These are phyloP conservation scores for Begonia masoniana DNA, from an alignment of 306 rosid species.

Conservation along the genomic window DNA sequence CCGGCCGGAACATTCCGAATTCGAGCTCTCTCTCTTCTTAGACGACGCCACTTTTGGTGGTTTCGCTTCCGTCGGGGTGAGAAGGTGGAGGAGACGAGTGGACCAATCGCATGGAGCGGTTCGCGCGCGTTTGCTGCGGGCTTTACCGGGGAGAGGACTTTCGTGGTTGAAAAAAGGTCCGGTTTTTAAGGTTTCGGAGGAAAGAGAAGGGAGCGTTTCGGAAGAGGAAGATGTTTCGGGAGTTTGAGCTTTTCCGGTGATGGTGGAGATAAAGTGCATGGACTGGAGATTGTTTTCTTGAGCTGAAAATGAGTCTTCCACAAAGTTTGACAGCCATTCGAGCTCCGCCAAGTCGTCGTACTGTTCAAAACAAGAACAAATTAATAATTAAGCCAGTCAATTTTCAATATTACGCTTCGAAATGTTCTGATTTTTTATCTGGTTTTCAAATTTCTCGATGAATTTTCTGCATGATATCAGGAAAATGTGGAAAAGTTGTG, in stretches of 20 bases:
- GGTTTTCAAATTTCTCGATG: too few species aligned
- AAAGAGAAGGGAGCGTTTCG: conserved; percentile 26
- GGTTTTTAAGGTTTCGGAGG: conserved; percentile 17
- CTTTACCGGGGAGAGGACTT: conserved; percentile 81
- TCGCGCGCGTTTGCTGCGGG: conserved; percentile 93
- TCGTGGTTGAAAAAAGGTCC: conserved; percentile 50
- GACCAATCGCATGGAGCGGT: conserved; percentile 95
- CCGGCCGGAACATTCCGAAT: conserved; percentile 24
- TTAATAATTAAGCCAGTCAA: neutral
- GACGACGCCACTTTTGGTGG: conserved; percentile 3
- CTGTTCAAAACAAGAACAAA: conserved; percentile 25
- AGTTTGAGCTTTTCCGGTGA: conserved; percentile 34
- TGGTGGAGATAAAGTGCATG: conserved; percentile 39
- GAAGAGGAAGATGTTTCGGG: conserved; percentile 80
- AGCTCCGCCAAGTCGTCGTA: conserved; percentile 79
- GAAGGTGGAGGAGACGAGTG: conserved; percentile 78
- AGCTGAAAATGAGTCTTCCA: conserved; percentile 79
- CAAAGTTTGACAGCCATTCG: conserved; percentile 94
- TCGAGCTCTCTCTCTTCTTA: conserved; percentile 14
- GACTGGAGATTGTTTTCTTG: conserved; percentile 52
- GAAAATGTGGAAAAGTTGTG: neutral
- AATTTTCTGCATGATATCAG: too few species aligned
- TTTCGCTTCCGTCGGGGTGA: conserved; percentile 13
- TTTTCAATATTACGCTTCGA: too few species aligned
- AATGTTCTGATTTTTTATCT: too few species aligned